Evolutionary conservation across 768 basidiomycete genomes (phyloP).

Genomic region (Rhodotorula kratochvilovae): DNA sequence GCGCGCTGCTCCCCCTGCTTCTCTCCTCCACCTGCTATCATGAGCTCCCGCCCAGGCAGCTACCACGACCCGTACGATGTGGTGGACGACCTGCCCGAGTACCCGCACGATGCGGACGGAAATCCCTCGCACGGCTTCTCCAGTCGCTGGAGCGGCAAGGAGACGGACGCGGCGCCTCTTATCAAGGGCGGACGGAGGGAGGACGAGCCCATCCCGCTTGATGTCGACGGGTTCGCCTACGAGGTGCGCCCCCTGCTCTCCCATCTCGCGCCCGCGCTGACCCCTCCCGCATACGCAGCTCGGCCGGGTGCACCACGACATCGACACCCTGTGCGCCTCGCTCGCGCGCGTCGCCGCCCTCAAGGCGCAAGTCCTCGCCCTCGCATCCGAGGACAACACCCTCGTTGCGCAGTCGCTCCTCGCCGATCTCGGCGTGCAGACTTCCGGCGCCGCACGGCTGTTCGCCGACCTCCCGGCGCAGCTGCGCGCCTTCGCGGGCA

Average conservation of each 20-base stretch:
- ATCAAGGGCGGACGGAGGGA: background rate
- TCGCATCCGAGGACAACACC: background rate
- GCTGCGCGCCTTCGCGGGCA: background rate
- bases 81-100: background rate
- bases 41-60: background rate
- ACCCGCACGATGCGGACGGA: background rate
- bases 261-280: background rate
- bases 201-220: background rate
- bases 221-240: constrained; percentile 2
- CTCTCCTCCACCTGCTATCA: background rate
- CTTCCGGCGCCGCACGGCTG: background rate
- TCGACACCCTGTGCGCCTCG: background rate
- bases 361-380: background rate
- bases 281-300: background rate
- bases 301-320: constrained; percentile 11
- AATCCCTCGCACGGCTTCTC: too few species aligned
- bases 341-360: background rate
- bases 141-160: too few species aligned
- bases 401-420: constrained; percentile 4
- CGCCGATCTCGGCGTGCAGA: constrained; percentile 4
- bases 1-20: background rate
- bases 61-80: background rate
- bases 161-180: background rate
- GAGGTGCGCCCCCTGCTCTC: constrained; percentile 4
- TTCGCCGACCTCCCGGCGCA: background rate